Evolutionary conservation across 345 rosid genomes (phyloP), one percentile per base, ranked within the genome.

Genomic region (Hibiscus syriacus): DNA sequence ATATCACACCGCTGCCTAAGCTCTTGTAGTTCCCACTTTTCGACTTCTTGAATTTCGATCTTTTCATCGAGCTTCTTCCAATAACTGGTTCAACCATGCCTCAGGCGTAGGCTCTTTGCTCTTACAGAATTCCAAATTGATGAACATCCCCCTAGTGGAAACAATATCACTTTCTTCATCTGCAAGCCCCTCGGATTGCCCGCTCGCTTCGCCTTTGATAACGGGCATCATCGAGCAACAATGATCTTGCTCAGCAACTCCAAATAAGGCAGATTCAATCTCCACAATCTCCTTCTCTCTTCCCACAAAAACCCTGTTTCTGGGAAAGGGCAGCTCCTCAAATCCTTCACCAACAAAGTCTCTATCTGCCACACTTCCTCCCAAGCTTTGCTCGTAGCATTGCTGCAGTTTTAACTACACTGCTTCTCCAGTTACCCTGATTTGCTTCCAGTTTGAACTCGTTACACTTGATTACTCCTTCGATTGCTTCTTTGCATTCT

Each of bases 381-480:
- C 94, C 97, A 30, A 92, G 94, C 83, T 90, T 92, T 12, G 76
- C 77, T 74, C 81, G 76, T 64, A 92, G 76, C 45, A 87, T 77
- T 65, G 73, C 70, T 0, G 87, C 80, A 4, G 90, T 79, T 72
- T 83, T 86, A 10, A 72, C 74, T 34, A 87, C 85, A 76, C 92
- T 88, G 79, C 78, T 80, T 80, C 96, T 90, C 98, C 96, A 88
- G 59, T 90, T 88, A 61, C 84, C 82, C 45, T 84, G 90, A 72
- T 77, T 82, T 50, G 96, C 86, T 73, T 90, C 96, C 32, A 90
- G 80, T 73, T 90, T 90, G 77, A 83, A 87, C 72, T 92, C 98
- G 53, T 87, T 87, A 29, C 69, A 84, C 76, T 88, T 90, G 6
- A 88, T 59, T 34, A 90, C 75, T 58, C 89, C 95, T 64, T 92